A percentile compares a stretch with the other conserved stretches of the same genome.
Conservation (phyloP, 345 rosid species). For the Arabidopsis thaliana region DNA sequence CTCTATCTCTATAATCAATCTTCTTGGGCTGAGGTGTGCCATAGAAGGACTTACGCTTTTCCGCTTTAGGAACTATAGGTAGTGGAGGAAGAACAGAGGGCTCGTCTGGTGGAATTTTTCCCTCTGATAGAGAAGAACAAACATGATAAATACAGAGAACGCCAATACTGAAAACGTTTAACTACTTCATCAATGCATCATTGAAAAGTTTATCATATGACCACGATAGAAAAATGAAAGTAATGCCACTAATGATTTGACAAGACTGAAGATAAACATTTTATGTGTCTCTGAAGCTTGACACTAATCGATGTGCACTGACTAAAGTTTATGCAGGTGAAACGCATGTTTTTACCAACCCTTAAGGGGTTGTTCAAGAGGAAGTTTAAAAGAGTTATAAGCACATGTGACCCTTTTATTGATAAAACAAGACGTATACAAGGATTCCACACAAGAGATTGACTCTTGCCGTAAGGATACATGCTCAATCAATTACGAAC, state of each 20-base stretch:
- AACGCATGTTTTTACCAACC: not conserved
- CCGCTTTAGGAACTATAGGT: conserved; percentile 77
- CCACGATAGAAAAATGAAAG: conserved; percentile 9
- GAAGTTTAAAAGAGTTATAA: conserved; percentile 8
- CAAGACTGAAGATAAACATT: conserved; percentile 6
- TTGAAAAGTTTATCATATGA: not conserved
- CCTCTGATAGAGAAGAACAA: conserved; percentile 59
- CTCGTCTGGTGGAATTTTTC: conserved; percentile 88
- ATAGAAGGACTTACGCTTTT: conserved; percentile 68
- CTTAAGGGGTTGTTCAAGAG: conserved; percentile 9
- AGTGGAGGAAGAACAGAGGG: conserved; percentile 87
- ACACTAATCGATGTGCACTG: conserved; percentile 14
- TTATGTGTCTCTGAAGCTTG: conserved; percentile 17
- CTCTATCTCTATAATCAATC: conserved; percentile 78
- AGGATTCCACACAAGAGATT: not conserved
- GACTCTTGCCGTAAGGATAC: not conserved
- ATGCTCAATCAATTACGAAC: conserved; percentile 11
- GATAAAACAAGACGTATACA: conserved; percentile 18
- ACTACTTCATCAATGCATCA: conserved; percentile 27
- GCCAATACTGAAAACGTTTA: not conserved
- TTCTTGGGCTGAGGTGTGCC: conserved; percentile 86
- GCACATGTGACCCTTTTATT: not conserved
- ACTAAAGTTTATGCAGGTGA: conserved; percentile 4
- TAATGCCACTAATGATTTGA: conserved; percentile 16
- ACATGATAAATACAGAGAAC: conserved; percentile 6